Evolutionary conservation across 106 monocot species (phyloP).

Genomic region (Dioscorea zingiberensis): DNA sequence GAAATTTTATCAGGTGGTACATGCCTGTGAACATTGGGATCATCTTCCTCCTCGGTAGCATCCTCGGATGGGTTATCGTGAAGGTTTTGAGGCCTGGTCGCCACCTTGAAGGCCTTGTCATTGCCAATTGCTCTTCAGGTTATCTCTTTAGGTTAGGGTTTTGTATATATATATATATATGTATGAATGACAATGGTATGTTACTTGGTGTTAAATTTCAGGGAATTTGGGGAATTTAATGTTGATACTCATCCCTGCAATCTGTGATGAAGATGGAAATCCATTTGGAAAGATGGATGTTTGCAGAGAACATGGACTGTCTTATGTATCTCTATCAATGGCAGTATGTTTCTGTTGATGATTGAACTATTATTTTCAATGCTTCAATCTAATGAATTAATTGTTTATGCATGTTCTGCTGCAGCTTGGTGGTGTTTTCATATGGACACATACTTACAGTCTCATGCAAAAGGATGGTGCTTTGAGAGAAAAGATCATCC

Average conservation of each 20-base stretch:
- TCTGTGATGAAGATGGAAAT: slow-evolving; percentile 38
- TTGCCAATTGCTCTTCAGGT: slow-evolving; percentile 52
- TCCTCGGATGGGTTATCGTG: slow-evolving; percentile 52
- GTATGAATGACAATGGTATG: background rate
- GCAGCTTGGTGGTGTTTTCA: slow-evolving; percentile 53
- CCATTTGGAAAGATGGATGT: slow-evolving; percentile 47
- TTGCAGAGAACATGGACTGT: slow-evolving; percentile 36
- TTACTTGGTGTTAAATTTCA: slow-evolving; percentile 14
- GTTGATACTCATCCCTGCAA: slow-evolving; percentile 53
- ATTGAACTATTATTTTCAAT: too few species aligned
- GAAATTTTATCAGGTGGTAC: slow-evolving; percentile 58
- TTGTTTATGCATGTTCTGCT: background rate
- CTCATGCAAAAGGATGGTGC: slow-evolving; percentile 23
- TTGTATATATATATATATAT: background rate
- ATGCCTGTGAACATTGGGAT: slow-evolving; percentile 77
- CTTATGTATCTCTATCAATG: slow-evolving; percentile 75
- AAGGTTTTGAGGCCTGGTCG: slow-evolving; percentile 44
- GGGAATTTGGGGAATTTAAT: slow-evolving; percentile 67
- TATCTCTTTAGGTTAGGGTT: background rate
- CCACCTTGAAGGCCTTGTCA: slow-evolving; percentile 44
- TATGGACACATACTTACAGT: slow-evolving; percentile 52
- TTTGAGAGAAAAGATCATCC: slow-evolving; percentile 3
- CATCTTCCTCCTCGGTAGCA: slow-evolving; percentile 45
- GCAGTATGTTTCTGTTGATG: slow-evolving; percentile 33
- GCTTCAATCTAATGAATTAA: background rate